phyloP scores from a whole-genome alignment of 441 rosid species.

The Lepidium campestre region DNA sequence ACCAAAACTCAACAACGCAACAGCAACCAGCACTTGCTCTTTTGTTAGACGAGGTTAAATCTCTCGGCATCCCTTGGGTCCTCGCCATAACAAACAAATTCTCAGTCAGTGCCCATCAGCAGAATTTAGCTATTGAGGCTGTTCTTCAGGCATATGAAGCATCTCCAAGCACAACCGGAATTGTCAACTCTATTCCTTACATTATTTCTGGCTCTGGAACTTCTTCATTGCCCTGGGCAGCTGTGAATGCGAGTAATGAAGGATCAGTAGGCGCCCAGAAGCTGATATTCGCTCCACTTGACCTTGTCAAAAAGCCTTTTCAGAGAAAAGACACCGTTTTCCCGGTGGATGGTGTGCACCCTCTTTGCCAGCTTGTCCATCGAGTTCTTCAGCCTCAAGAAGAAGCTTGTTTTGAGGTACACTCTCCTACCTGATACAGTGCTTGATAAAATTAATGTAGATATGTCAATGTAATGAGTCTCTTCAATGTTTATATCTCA shows the following conservation, averaged over 20 bases:
- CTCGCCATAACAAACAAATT: constrained; percentile 93
- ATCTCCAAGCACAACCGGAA: constrained; percentile 51
- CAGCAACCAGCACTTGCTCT: constrained; percentile 72
- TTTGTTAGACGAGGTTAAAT: constrained; percentile 81
- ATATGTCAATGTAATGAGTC: neutral
- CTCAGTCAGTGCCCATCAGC: constrained; percentile 98
- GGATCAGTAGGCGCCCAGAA: constrained; percentile 50
- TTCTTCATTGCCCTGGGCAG: constrained; percentile 72
- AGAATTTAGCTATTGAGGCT: constrained; percentile 65
- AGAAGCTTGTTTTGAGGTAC: constrained; percentile 84
- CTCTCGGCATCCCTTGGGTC: constrained; percentile 96
- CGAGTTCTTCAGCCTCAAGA: constrained; percentile 68
- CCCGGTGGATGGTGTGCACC: constrained; percentile 72
- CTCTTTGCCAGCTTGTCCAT: constrained; percentile 71
- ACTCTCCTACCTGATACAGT: neutral
- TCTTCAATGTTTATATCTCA: neutral
- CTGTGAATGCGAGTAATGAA: constrained; percentile 43
- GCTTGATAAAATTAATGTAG: neutral
- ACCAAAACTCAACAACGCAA: constrained; percentile 36
- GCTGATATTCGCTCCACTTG: constrained; percentile 59
- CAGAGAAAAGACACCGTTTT: constrained; percentile 69
- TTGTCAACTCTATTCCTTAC: constrained; percentile 87
- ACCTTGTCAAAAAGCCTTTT: constrained; percentile 68
- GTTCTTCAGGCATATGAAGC: constrained; percentile 79
- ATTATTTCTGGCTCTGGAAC: constrained; percentile 61